Evolutionary conservation across 2,329 filamentous ascomycete species (phyloP), one percentile per base, ranked within the genome.

Genomic region (Aspergillus uvarum): DNA sequence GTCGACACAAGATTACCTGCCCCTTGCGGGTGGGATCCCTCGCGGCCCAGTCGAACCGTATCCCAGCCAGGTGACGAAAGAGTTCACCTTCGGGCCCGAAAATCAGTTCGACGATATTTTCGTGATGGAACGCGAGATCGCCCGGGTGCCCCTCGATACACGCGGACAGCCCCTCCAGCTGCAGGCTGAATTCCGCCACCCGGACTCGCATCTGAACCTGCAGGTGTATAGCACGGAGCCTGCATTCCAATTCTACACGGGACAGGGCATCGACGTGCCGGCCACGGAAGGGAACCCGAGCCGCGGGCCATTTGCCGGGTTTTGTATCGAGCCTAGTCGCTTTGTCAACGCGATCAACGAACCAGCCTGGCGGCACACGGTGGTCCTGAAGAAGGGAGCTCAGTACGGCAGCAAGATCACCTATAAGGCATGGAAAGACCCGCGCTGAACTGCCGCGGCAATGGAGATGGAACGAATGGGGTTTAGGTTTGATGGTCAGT

Each of bases 201-300:
- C 91, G 5, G 81, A 81, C 53, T 89, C 87, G 29, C 86, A 87
- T 63, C 83, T 97, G 66, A 89, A 96, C 73, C 86, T 98, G 53
- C 91, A 97, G 76, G 89, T 96, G 5, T 81, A 87, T 70, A 95
- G 91, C 80, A 98, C 94, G 0, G 94, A 98, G 81, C 95, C 95
- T 0, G 91, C 92, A 0, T 98, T 97, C 82, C 94, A 98, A 76
- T 96, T 97, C 79, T 98, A 98, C 79, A 96, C 92, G 0, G 95
- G 94, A 65, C 89, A 90, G 72, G 89, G 87, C 71, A 92, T 96
- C 65, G 80, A 95, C 68, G 89, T 96, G 12, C 89, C 90, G 0
- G 88, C 76, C 60, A 80, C 81, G 22, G 81, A 79, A 32, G 82
- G 80, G 2, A 76, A 85, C 29, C 85, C 89, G 0, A 87, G 88